Conservation (phyloP, 306 rosid genomes). For the Dryas alaskensis region DNA sequence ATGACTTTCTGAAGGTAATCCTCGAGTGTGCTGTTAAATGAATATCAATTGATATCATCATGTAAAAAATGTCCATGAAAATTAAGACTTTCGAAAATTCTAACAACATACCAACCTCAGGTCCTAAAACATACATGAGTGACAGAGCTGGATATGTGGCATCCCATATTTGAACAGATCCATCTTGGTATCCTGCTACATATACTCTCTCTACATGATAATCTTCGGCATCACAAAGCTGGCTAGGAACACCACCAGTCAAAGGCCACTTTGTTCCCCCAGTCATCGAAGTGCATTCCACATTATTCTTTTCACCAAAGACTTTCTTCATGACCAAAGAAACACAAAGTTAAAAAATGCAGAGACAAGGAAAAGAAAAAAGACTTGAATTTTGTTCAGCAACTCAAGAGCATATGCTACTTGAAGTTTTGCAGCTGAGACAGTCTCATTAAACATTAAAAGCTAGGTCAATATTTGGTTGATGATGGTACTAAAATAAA, state of each 20-base stretch:
- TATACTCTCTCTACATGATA: conserved; percentile 58
- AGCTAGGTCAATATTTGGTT: not conserved
- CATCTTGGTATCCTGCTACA: conserved; percentile 84
- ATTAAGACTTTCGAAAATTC: conserved; percentile 1
- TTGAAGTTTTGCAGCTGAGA: not conserved
- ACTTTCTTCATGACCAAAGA: conserved; percentile 40
- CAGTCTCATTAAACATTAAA: conserved; percentile 15
- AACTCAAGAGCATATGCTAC: not conserved
- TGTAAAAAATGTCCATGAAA: not conserved
- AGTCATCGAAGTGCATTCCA: conserved; percentile 31
- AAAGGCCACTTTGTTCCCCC: conserved; percentile 58
- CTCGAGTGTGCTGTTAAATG: conserved; percentile 19
- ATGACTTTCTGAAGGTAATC: conserved; percentile 6
- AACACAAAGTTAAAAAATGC: not conserved
- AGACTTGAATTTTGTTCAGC: not conserved
- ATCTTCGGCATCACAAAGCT: conserved; percentile 33
- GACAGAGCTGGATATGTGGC: conserved; percentile 66
- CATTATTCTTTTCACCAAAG: conserved; percentile 43
- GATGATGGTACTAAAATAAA: conserved; percentile 12
- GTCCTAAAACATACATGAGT: conserved; percentile 45
- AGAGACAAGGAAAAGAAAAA: not conserved
- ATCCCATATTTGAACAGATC: conserved; percentile 83
- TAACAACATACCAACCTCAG: conserved; percentile 51
- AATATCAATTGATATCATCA: conserved; percentile 15
- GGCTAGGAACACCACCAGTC: conserved; percentile 78